These are phyloP conservation scores for Abelmoschus esculentus DNA, from an alignment of 345 rosid genomes.

Conservation along the genomic window DNA sequence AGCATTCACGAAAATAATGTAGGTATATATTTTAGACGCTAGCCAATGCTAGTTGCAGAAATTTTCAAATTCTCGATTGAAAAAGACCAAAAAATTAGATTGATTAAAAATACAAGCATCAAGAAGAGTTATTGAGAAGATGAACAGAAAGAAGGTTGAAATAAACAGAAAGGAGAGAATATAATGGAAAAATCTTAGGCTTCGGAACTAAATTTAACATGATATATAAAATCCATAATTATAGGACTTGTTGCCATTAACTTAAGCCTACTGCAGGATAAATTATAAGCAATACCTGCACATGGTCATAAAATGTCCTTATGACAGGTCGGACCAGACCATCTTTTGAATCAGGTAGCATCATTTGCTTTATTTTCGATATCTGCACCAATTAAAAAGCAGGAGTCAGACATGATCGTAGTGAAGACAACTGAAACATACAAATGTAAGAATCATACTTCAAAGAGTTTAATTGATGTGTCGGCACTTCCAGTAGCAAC, in stretches of 20 bases:
- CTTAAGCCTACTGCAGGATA: neutral
- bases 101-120: neutral
- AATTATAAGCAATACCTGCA: constrained; percentile 36
- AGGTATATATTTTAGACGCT: neutral
- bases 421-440: neutral
- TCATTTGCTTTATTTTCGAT: constrained; percentile 78
- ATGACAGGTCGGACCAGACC: constrained; percentile 62
- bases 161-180: neutral
- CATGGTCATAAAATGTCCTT: constrained; percentile 78
- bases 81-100: neutral
- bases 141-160: neutral
- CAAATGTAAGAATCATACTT: constrained; percentile 30
- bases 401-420: neutral
- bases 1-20: neutral
- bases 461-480: constrained; percentile 80
- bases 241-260: neutral
- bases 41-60: neutral
- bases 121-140: neutral
- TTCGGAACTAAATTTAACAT: neutral
- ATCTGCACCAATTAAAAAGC: constrained; percentile 34
- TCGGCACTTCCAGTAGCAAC: constrained; percentile 87
- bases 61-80: neutral
- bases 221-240: neutral
- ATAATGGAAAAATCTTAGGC: neutral
- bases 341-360: constrained; percentile 56